Base-by-base conservation (phyloP, 306 rosid species). In the Acmispon strigosus region DNA sequence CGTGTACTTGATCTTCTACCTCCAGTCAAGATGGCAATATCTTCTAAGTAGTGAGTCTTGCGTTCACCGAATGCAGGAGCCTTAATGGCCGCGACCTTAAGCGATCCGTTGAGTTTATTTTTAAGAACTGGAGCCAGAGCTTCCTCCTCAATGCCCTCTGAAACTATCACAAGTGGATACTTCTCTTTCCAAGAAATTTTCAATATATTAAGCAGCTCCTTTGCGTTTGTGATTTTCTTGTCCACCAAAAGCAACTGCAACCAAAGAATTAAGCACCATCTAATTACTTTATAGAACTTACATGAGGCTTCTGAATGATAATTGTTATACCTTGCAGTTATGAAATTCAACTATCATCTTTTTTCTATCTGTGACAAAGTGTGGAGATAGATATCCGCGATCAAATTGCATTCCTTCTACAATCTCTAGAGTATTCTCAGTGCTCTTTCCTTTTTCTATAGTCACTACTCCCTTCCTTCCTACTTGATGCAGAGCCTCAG, bases 371-470 rank as follows among this genome's bases (percentile, higher is more conserved):
- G 88, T 93, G 68, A 93, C 94, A 34, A 90, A 88, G 75, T 93
- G 88, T 10, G 89, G 92, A 5, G 98, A 90, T 50, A 90, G 73
- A 83, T 88, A 93, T 66, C 98, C 97, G 0, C 92, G 89, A 67
- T 88, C 94, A 59, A 93, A 90, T 69, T 90, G 89, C 98, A 93
- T 93, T 72, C 98, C 98, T 81, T 93, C 98, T 7, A 90, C 97
- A 70, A 93, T 70, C 80, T 93, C 76, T 56, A 93, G 80, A 53
- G 76, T 85, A 84, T 83, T 90, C 66, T 88, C 89, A 4, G 67
- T 80, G 60, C 71, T 39, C 65, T 79, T 90, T 44, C 98, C 97
- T 32, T 73, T 85, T 76, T 88, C 98, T 75, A 93, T 90, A 65
- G 86, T 89, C 61, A 93, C 92, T 42, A 90, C 93, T 66, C 98